Conservation (phyloP, 768 basidiomycete species). For the Mycena maculata region DNA sequence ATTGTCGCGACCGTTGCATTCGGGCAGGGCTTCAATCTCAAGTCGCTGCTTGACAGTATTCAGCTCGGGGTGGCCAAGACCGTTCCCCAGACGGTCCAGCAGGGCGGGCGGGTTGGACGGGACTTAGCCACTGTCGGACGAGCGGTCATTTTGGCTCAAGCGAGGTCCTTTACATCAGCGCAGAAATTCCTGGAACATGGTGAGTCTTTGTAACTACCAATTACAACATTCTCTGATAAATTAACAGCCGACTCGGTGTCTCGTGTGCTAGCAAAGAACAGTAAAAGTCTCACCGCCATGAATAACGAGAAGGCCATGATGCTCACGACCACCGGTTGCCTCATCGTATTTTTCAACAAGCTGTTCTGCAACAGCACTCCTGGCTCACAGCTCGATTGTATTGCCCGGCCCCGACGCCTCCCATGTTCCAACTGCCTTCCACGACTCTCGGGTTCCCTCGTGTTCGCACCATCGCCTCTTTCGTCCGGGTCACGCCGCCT, state of each 20-base stretch:
- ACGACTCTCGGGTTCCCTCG: not conserved
- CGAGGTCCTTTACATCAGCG: slow-evolving; percentile 3
- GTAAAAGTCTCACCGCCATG: slow-evolving; percentile 14
- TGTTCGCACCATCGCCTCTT: slow-evolving; percentile 14
- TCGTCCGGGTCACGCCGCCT: not conserved
- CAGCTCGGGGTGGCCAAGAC: slow-evolving; percentile 20
- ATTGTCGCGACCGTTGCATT: slow-evolving; percentile 28
- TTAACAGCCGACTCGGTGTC: not conserved
- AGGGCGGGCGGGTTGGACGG: slow-evolving; percentile 25
- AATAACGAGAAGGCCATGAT: slow-evolving; percentile 20
- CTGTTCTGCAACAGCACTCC: slow-evolving; percentile 13
- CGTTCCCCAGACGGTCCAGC: slow-evolving; percentile 19
- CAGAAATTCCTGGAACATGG: slow-evolving; percentile 4
- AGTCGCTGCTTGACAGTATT: slow-evolving; percentile 14
- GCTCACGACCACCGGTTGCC: slow-evolving; percentile 1
- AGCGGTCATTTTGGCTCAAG: slow-evolving; percentile 21
- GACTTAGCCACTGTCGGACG: not conserved
- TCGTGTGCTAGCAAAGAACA: not conserved
- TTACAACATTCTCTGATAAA: not conserved
- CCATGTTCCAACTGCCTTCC: slow-evolving; percentile 27
- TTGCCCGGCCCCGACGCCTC: slow-evolving; percentile 2
- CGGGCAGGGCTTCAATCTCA: slow-evolving; percentile 30
- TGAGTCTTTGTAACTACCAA: not conserved
- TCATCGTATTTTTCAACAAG: slow-evolving; percentile 19
- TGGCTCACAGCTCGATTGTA: slow-evolving; percentile 16